A percentile compares a stretch with the other conserved stretches of the same genome.
phyloP scores from a whole-genome alignment of 108 stramenopile species.

The Hondaea fermentalgiana region DNA sequence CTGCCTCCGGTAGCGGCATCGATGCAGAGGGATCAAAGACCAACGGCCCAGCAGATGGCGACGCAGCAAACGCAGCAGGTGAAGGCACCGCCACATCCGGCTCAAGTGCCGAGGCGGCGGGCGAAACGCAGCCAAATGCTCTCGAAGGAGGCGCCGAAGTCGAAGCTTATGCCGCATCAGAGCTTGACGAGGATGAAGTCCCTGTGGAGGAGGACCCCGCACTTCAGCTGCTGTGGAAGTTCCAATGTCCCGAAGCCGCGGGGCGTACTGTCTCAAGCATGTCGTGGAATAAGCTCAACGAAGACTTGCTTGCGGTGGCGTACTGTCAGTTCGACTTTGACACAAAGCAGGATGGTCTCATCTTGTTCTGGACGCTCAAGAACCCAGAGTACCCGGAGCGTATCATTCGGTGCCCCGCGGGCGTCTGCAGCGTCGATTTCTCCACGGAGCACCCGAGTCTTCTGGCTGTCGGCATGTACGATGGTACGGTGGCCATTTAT shows the following conservation, averaged over 20 bases:
- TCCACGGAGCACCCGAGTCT: constrained; percentile 35
- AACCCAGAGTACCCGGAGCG: constrained; percentile 53
- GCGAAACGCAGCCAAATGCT: too few relatives aligned
- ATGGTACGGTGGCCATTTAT: constrained; percentile 48
- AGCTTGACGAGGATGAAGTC: neutral
- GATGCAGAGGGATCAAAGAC: too few relatives aligned
- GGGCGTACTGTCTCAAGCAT: constrained; percentile 30
- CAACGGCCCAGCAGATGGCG: too few relatives aligned
- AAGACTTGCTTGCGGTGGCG: constrained; percentile 49
- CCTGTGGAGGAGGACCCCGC: neutral
- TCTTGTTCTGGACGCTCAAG: constrained; percentile 51
- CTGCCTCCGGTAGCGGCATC: too few relatives aligned
- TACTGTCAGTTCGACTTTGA: constrained; percentile 38
- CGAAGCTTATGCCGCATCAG: too few relatives aligned
- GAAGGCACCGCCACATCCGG: too few relatives aligned
- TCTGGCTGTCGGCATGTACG: constrained; percentile 49
- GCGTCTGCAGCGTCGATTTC: constrained; percentile 46
- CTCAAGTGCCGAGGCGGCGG: too few relatives aligned
- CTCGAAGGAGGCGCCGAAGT: too few relatives aligned
- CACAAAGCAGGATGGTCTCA: constrained; percentile 30
- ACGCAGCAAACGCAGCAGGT: too few relatives aligned
- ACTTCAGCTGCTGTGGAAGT: constrained; percentile 34
- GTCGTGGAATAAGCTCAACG: constrained; percentile 36
- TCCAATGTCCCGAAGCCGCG: neutral
- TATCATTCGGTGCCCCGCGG: constrained; percentile 22